These are phyloP conservation scores for Magnolia changhungtana DNA, from an alignment of 164 flowering plant genomes.

Conservation along the genomic window DNA sequence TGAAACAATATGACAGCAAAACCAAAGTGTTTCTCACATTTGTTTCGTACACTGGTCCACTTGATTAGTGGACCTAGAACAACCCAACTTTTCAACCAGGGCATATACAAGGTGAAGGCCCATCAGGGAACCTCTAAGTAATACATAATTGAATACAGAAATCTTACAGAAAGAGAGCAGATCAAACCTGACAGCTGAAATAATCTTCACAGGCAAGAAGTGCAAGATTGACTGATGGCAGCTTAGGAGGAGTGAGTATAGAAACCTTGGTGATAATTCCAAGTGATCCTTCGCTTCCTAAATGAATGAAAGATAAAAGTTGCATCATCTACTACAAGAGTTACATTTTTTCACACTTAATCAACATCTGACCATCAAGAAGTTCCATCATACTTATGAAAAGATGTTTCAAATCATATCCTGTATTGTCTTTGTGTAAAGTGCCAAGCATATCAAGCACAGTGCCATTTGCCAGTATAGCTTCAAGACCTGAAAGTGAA, in stretches of 20 bases:
- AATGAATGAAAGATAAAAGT: conserved; percentile 11
- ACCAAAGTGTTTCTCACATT: too few relatives aligned
- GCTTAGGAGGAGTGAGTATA: conserved; percentile 80
- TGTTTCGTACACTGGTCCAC: not conserved
- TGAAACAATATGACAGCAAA: too few relatives aligned
- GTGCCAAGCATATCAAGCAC: conserved; percentile 94
- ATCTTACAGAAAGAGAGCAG: not conserved
- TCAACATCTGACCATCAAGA: not conserved
- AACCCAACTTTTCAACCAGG: not conserved
- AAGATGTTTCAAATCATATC: conserved; percentile 93
- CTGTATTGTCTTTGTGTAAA: conserved; percentile 94
- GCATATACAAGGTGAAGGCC: not conserved
- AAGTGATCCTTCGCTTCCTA: conserved; percentile 97
- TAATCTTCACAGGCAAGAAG: conserved; percentile 89
- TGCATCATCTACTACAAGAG: not conserved
- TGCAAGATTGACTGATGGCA: conserved; percentile 77
- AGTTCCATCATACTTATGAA: conserved; percentile 65
- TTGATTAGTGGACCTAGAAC: not conserved
- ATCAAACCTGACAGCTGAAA: conserved; percentile 75
- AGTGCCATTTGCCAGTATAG: conserved; percentile 81
- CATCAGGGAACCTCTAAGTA: too few relatives aligned
- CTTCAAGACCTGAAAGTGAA: conserved; percentile 73
- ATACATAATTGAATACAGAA: not conserved
- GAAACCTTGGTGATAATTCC: conserved; percentile 92
- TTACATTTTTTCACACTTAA: not conserved